Evolutionary conservation across 2,329 filamentous ascomycete genomes (phyloP).

Genomic region (Penicillium capsulatum): DNA sequence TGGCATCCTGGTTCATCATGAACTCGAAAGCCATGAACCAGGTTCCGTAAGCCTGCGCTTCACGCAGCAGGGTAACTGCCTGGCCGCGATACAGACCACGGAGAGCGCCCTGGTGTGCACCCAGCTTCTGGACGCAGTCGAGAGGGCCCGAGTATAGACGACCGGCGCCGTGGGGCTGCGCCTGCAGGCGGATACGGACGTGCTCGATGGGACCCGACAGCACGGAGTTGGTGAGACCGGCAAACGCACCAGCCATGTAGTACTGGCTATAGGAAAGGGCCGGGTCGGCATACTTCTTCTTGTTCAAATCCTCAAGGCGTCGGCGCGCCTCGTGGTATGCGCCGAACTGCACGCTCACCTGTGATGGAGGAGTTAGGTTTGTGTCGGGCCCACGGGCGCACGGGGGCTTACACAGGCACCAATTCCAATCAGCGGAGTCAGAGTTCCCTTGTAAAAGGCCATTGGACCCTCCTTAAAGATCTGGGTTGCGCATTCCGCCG

Average conservation of each 20-base stretch:
- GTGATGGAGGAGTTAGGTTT: slow-evolving; percentile 3
- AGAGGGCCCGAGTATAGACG: slow-evolving; percentile 77
- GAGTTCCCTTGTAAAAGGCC: slow-evolving; percentile 97
- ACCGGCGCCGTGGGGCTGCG: slow-evolving; percentile 80
- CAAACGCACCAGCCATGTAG: slow-evolving; percentile 85
- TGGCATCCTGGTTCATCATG: slow-evolving; percentile 86
- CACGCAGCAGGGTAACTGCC: slow-evolving; percentile 77
- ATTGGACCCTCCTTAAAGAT: slow-evolving; percentile 85
- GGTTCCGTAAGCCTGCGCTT: slow-evolving; percentile 89
- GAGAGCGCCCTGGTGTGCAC: slow-evolving; percentile 62
- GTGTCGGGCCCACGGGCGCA: slow-evolving; percentile 4
- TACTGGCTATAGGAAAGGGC: slow-evolving; percentile 78
- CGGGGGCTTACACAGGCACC: slow-evolving; percentile 71
- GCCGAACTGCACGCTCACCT: slow-evolving; percentile 90
- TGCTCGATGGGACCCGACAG: slow-evolving; percentile 94
- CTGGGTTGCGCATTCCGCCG: slow-evolving; percentile 71
- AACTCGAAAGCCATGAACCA: slow-evolving; percentile 97
- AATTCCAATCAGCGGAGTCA: slow-evolving; percentile 91
- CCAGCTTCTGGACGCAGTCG: slow-evolving; percentile 86
- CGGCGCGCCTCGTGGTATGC: slow-evolving; percentile 91
- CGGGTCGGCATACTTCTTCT: slow-evolving; percentile 39
- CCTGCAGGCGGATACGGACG: slow-evolving; percentile 91
- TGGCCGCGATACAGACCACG: slow-evolving; percentile 81
- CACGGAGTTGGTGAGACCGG: slow-evolving; percentile 81
- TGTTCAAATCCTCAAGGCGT: slow-evolving; percentile 73